Conservation (phyloP, 2,329 filamentous ascomycete species). For the Talaromyces pinophilus region DNA sequence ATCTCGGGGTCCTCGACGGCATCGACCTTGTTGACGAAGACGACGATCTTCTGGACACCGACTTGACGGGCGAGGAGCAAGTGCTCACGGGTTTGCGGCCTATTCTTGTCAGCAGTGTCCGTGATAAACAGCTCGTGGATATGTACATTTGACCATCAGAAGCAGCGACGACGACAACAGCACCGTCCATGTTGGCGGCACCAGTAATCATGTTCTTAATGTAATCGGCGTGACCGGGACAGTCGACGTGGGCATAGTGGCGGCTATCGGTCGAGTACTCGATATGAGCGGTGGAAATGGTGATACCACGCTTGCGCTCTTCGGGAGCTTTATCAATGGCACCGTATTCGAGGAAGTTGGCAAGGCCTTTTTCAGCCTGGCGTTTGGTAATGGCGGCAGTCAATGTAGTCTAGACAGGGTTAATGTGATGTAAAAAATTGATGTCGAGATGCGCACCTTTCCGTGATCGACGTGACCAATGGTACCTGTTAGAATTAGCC, state of each 20-base stretch:
- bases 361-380: constrained; percentile 90
- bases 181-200: constrained; percentile 98
- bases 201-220: constrained; percentile 99
- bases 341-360: constrained; percentile 95
- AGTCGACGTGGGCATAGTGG: constrained; percentile 99
- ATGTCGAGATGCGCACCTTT: constrained; percentile 60
- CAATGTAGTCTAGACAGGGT: constrained; percentile 74
- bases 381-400: constrained; percentile 99
- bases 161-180: constrained; percentile 97
- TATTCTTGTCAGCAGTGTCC: constrained; percentile 35
- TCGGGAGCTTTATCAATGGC: constrained; percentile 98
- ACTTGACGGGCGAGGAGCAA: constrained; percentile 96
- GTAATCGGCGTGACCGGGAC: constrained; percentile 99
- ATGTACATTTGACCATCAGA: constrained; percentile 92
- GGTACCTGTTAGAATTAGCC: constrained; percentile 62
- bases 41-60: constrained; percentile 95
- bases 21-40: constrained; percentile 99
- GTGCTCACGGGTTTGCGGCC: constrained; percentile 97
- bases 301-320: constrained; percentile 99
- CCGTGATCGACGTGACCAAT: constrained; percentile 99
- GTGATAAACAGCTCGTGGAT: neutral
- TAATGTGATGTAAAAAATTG: neutral
- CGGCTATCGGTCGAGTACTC: constrained; percentile 93
- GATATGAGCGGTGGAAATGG: constrained; percentile 97
- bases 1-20: constrained; percentile 97